Evolutionary conservation across 441 rosid species (phyloP).

Genomic region (Pelargonium cotyledonis): DNA sequence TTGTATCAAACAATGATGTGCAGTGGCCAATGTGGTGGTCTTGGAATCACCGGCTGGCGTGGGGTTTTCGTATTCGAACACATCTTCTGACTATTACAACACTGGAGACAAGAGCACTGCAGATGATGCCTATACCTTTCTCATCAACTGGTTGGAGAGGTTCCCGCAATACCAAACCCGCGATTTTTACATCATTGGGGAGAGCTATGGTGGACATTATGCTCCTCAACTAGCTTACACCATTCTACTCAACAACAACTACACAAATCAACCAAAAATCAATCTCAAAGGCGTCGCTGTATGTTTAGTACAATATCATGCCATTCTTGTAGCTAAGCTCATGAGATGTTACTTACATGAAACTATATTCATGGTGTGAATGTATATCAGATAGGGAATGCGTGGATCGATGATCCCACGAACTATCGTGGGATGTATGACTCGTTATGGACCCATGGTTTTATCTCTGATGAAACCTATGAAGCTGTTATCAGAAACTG

Average conservation of each 20-base stretch:
- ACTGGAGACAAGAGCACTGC: slow-evolving; percentile 32
- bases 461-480: slow-evolving; percentile 35
- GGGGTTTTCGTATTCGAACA: slow-evolving; percentile 40
- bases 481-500: slow-evolving; percentile 27
- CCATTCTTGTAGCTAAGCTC: too few relatives aligned
- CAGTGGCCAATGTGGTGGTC: slow-evolving; percentile 39
- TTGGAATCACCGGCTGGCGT: slow-evolving; percentile 43
- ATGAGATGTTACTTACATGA: too few relatives aligned
- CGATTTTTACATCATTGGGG: slow-evolving; percentile 33
- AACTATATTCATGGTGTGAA: too few relatives aligned
- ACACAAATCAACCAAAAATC: slow-evolving; percentile 19
- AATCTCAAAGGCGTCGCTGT: slow-evolving; percentile 42
- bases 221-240: slow-evolving; percentile 39
- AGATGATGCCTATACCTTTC: slow-evolving; percentile 29
- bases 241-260: slow-evolving; percentile 24
- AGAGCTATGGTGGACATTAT: slow-evolving; percentile 41
- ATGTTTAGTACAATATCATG: slow-evolving; percentile 5
- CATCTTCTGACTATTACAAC: slow-evolving; percentile 22
- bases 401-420: slow-evolving; percentile 26
- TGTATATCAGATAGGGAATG: slow-evolving; percentile 35
- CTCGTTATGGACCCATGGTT: slow-evolving; percentile 34
- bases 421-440: slow-evolving; percentile 24
- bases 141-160: slow-evolving; percentile 39
- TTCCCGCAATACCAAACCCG: slow-evolving; percentile 33
- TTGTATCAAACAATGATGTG: not conserved